These are phyloP conservation scores for Vitis hybrid DNA, from an alignment of 177 flowering plant genomes.

Conservation along the genomic window DNA sequence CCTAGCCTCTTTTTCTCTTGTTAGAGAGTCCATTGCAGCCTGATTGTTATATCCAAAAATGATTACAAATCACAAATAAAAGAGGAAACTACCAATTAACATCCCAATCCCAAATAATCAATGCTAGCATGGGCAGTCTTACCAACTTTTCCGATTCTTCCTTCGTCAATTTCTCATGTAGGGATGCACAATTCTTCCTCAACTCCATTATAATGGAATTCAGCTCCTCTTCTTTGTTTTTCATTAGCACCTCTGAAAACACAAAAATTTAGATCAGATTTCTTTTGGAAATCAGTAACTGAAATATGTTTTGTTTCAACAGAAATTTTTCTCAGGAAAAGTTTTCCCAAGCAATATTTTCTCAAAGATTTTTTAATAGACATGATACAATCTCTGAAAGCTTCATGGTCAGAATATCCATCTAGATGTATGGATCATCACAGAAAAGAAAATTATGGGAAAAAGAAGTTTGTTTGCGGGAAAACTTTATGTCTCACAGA, in stretches of 20 bases:
- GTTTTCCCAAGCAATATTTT: too few species aligned
- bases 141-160: constrained; percentile 65
- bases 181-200: constrained; percentile 37
- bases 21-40: constrained; percentile 44
- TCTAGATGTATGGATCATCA: too few species aligned
- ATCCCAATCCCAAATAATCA: background rate
- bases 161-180: constrained; percentile 50
- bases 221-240: constrained; percentile 62
- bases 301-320: too few species aligned
- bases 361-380: too few species aligned
- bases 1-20: constrained; percentile 47
- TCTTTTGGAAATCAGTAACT: background rate
- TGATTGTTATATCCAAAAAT: constrained; percentile 10
- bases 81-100: background rate
- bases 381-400: too few species aligned
- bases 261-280: constrained; percentile 8
- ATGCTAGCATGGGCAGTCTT: constrained; percentile 1
- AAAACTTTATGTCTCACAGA: background rate
- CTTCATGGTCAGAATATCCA: too few species aligned
- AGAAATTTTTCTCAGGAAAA: too few species aligned
- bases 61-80: background rate
- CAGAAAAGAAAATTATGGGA: too few species aligned
- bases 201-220: constrained; percentile 58
- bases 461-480: too few species aligned
- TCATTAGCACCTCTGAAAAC: constrained; percentile 37